Base-by-base conservation (phyloP, 1,284 basidiomycete species). In the Cutaneotrichosporon cavernicola region DNA sequence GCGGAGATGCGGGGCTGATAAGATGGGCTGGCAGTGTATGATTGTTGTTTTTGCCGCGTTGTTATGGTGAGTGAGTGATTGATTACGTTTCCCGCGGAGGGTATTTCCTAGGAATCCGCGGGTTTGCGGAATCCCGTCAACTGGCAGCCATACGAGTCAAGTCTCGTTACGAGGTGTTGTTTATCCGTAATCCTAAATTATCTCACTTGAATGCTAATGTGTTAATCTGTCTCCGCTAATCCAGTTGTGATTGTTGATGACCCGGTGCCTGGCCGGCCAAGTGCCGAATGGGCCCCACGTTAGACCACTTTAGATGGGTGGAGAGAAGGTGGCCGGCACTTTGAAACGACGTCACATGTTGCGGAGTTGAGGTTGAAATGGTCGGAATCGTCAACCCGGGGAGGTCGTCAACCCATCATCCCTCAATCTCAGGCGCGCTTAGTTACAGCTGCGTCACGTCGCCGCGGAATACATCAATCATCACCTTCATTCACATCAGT, bases 391-490 rank as follows among this genome's bases (percentile, higher is more conserved):
- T 26, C 22, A 9, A 30, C 26, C 51, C 51, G 51, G 51, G 51
- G 51, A 34, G 31, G 13, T 14, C 16, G 51, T 32, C 51, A 53
- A 13, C 1, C 5, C 8, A 8, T 36, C 11, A 8, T 36, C 51
- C 26, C 26, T 26, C 26, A 26, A 26, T 26, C 26, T 3, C 26
- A 26, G 26, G 51, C 36, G 55, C 55, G 55, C 55, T 56, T 56
- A 56, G 55, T 38, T 16, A 11, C 22, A 18, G 11, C 3, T 26
- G 16, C 34, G 9, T 21, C 36, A 43, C 55, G 36, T 56, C 36
- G 36, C 55, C 55, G 38, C 38, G 55, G 55, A 56, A 56, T 56
- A 56, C 53, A 38, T 56, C 53, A 43, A 46, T 32, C 16, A 16
- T 30, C 14, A 34, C 51, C 51, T 34, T 18, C 26, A 26, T 7